Evolutionary conservation across 2,329 filamentous ascomycete species (phyloP), one percentile per base, ranked within the genome.

Genomic region (Apiospora aurea): DNA sequence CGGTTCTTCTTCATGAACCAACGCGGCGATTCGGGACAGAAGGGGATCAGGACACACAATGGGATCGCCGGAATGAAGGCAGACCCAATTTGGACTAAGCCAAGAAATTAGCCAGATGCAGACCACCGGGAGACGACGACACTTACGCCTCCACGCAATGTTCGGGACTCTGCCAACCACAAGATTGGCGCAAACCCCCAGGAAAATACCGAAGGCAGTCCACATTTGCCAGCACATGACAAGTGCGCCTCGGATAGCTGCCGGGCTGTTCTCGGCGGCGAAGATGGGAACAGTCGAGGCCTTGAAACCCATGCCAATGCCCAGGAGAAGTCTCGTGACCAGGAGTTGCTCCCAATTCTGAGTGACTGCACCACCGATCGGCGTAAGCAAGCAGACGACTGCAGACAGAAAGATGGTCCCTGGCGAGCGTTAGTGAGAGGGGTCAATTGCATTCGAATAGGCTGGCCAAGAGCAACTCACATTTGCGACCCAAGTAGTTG

Each of bases 351-450:
- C 81, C 89, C 90, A 93, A 43, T 81, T 88, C 75, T 91, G 89
- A 10, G 86, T 85, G 21, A 89, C 76, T 0, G 86, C 91, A 75
- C 87, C 88, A 29, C 90, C 90, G 75, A 93, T 88, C 1, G 89
- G 87, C 0, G 90, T 82, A 14, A 91, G 76, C 2, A 92, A 81
- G 75, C 88, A 92, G 78, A 93, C 91, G 75, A 91, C 81, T 16
- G 88, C 89, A 7, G 87, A 86, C 67, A 91, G 79, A 77, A 92
- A 93, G 73, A 93, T 93, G 67, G 89, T 88, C 21, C 90, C 89
- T 70, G 90, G 87, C 57, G 34, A 41, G 18, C 14, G 21, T 64
- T 13, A 64, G 57, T 41, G n/a, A 64, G 11, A 13, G 10, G 4
- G 7, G 1, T 10, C 26, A 24, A 5, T 18, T n/a, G 21, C 41